These are phyloP conservation scores for Nakazawaea populi DNA, from an alignment of 805 yeast species.

Conservation along the genomic window DNA sequence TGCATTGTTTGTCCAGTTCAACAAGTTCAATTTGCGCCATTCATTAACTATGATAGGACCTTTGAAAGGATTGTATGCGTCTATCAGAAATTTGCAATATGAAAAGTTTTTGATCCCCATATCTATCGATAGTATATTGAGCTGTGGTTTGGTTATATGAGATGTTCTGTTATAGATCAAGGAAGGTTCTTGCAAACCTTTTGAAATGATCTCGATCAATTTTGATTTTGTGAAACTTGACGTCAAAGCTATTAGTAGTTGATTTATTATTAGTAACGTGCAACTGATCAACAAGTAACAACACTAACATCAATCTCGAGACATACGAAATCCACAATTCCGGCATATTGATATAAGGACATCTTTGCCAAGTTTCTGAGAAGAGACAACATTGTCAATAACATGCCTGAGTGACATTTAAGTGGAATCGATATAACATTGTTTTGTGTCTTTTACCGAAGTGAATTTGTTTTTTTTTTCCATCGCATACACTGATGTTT, in stretches of 20 bases:
- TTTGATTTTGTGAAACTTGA: constrained; percentile 11
- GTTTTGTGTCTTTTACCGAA: neutral
- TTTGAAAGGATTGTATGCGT: neutral
- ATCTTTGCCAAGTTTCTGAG: constrained; percentile 9
- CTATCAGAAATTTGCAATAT: constrained; percentile 17
- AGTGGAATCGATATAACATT: neutral
- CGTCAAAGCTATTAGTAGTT: neutral
- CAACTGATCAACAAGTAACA: too few relatives aligned
- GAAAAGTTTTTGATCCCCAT: constrained; percentile 30
- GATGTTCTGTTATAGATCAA: constrained; percentile 4
- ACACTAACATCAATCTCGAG: neutral
- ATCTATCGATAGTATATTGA: constrained; percentile 23
- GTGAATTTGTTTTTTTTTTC: too few relatives aligned
- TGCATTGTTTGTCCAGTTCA: constrained; percentile 14
- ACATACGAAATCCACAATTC: constrained; percentile 16
- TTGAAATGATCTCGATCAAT: constrained; percentile 7
- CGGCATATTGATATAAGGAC: constrained; percentile 12
- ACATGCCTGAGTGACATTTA: neutral
- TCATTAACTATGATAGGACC: constrained; percentile 18
- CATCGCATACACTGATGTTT: too few relatives aligned
- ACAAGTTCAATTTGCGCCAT: constrained; percentile 28
- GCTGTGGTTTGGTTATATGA: constrained; percentile 4
- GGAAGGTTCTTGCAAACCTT: constrained; percentile 2
- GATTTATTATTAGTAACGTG: neutral
- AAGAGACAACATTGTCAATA: constrained; percentile 1